phyloP scores from a whole-genome alignment of 129 eudicot genomes.

The Flaveria trinervia region DNA sequence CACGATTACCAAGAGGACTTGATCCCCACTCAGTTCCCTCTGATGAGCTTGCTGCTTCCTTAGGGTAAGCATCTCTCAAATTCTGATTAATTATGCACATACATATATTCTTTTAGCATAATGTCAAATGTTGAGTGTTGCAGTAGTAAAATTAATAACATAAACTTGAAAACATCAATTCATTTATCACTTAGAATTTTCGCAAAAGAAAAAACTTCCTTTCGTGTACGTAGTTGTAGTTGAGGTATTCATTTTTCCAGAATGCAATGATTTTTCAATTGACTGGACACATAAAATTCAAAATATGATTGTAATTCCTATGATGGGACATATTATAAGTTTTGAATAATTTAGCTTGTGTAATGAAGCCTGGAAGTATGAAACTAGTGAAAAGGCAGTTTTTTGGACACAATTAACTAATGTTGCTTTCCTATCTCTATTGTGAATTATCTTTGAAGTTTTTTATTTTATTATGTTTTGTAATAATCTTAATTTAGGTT shows the following conservation, averaged over 20 bases:
- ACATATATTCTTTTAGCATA: not conserved
- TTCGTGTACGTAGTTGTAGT: not conserved
- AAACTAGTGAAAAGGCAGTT: not conserved
- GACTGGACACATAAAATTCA: not conserved
- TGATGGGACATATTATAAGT: not conserved
- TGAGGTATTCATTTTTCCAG: not conserved
- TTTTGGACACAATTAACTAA: not conserved
- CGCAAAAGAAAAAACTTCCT: not conserved
- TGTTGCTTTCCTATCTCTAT: not conserved
- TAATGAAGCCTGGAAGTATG: not conserved
- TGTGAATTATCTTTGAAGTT: not conserved
- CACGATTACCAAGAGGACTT: slow-evolving; percentile 84
- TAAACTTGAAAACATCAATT: not conserved
- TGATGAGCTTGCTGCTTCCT: slow-evolving; percentile 84
- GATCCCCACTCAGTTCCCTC: slow-evolving; percentile 95
- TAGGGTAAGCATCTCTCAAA: slow-evolving; percentile 52
- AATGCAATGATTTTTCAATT: not conserved
- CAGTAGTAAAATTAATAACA: not conserved
- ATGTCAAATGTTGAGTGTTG: not conserved
- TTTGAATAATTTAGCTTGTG: not conserved
- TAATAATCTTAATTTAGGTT: not conserved
- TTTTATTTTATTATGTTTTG: not conserved
- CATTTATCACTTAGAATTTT: not conserved
- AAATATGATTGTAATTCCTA: not conserved
- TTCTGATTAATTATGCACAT: not conserved